Base-by-base conservation (phyloP, 2,329 filamentous ascomycete genomes). In the Penicillium sp. region DNA sequence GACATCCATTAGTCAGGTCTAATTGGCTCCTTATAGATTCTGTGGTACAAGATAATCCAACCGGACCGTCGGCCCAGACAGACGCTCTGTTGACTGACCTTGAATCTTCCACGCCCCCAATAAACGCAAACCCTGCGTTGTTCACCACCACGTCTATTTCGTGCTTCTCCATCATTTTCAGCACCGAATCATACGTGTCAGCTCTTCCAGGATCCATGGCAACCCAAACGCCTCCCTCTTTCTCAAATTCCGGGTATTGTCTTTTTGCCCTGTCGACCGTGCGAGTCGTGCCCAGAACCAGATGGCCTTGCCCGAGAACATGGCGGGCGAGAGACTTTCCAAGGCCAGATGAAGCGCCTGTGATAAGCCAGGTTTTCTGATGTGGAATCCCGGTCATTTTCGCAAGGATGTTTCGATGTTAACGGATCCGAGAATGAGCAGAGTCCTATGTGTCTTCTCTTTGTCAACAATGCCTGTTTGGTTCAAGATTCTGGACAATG, bases 281-380 rank as follows among this genome's bases (percentile, higher is more conserved):
- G 4, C 67, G 63, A 28, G 68, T 51, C 3, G 65, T 57, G 25
- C 63, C 66, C 13, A 68, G 45, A 7, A 70, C 66, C 3, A 53
- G 59, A 49, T 70, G 62, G 7, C 61, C 60, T 1, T 58, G 60
- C 36, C 57, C 53, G 2, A 69, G 60, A 2, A 57, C 64, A 3
- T 59, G 57, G 3, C 63, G 54, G 32, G 57, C 55, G 27, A 69
- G 55, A 2, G 60, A 39, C 5, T 64, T 51, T 9, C 67, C 66
- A 28, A 69, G 60, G 42, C 66, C 66, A 34, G 61, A 64, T 1
- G 65, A 67, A 36, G 62, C 64, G 9, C 66, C 66, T 6, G 66
- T 70, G 44, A 69, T 66, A 27, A 68, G 43, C 47, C 47, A 55
- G 32, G 48, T 53, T 38, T 36, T 32, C 18, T 43, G 25, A 12